A percentile compares a stretch with the other conserved stretches of the same genome.
Evolutionary conservation across 306 rosid genomes (phyloP).

Genomic region (Potentilla sterilis): DNA sequence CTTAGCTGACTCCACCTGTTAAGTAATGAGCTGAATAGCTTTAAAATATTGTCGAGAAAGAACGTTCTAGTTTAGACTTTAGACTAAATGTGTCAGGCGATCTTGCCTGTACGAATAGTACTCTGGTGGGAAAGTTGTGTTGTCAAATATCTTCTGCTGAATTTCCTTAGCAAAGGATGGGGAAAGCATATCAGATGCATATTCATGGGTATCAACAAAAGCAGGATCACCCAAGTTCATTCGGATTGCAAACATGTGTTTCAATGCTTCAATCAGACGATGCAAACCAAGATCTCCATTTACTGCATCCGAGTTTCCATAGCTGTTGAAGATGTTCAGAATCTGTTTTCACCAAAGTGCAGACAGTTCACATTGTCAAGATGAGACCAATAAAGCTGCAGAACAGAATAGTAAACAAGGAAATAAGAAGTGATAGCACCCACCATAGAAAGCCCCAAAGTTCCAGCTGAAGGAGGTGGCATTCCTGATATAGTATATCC

Average conservation of each 20-base stretch:
- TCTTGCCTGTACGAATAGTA: constrained; percentile 65
- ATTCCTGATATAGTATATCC: constrained; percentile 78
- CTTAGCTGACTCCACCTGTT: constrained; percentile 92
- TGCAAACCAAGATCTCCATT: constrained; percentile 76
- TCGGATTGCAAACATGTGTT: constrained; percentile 71
- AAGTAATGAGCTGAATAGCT: constrained; percentile 7
- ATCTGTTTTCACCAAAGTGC: constrained; percentile 44
- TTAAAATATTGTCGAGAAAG: neutral
- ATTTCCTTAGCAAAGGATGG: constrained; percentile 61
- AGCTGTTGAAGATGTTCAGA: constrained; percentile 67
- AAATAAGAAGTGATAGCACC: constrained; percentile 23
- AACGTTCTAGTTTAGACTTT: constrained; percentile 22
- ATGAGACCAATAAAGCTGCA: neutral
- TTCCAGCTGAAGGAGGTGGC: constrained; percentile 98
- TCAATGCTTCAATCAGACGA: constrained; percentile 77
- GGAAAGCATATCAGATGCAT: constrained; percentile 63
- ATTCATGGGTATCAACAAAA: constrained; percentile 43
- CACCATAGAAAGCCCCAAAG: constrained; percentile 72
- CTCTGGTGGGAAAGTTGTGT: constrained; percentile 82
- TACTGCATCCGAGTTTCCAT: constrained; percentile 53
- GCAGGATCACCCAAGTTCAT: constrained; percentile 94
- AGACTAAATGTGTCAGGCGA: constrained; percentile 7
- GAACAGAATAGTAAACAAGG: neutral
- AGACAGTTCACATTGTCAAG: neutral
- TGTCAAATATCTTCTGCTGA: constrained; percentile 63